Conservation (phyloP, 2,329 filamentous ascomycete genomes). For the Aspergillus arachidicola region DNA sequence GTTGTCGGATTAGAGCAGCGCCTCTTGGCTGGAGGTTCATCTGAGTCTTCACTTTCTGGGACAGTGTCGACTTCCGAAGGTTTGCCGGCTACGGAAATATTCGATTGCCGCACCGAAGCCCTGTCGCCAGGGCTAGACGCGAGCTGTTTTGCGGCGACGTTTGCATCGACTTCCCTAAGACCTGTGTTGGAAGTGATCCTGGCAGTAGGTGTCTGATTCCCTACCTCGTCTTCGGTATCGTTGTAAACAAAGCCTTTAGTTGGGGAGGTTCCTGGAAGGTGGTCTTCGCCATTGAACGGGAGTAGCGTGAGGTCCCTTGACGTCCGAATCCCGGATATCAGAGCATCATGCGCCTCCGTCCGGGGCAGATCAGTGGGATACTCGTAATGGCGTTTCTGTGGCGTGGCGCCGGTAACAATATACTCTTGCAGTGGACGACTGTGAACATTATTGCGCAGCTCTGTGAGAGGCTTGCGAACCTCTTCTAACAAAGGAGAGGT, state of each 20-base stretch:
- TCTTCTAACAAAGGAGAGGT: constrained; percentile 62
- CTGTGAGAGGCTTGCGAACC: constrained; percentile 69
- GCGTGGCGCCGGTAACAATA: constrained; percentile 80
- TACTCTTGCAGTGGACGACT: constrained; percentile 74
- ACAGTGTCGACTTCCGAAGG: constrained; percentile 15
- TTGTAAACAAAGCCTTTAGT: constrained; percentile 58
- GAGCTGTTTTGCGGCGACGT: constrained; percentile 43
- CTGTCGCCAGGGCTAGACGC: constrained; percentile 24
- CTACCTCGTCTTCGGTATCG: constrained; percentile 47
- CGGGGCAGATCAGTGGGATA: constrained; percentile 78
- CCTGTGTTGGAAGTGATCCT: constrained; percentile 41
- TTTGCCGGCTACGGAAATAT: background rate
- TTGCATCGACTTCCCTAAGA: constrained; percentile 57
- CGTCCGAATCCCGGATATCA: constrained; percentile 56
- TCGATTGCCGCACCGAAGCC: constrained; percentile 10
- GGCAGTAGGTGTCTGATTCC: constrained; percentile 32
- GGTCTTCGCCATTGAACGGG: constrained; percentile 35
- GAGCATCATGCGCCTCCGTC: constrained; percentile 65
- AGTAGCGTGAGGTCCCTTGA: constrained; percentile 37
- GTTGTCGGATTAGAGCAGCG: constrained; percentile 31
- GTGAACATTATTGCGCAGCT: constrained; percentile 71
- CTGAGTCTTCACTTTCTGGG: constrained; percentile 25
- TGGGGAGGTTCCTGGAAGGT: constrained; percentile 41
- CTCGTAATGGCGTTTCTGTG: constrained; percentile 77
- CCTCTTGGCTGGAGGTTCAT: constrained; percentile 31